phyloP scores from a whole-genome alignment of 164 flowering plant genomes.

The grape (Vitis vinifera) region ASM3070453v1 NC_081818.1:5836501-5837000 shows the following conservation, averaged over 20 bases:
- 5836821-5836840: no score
- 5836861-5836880: slow-evolving; percentile 3
- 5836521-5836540: no score
- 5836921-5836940: not conserved
- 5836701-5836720: no score
- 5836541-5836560: no score
- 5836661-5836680: not conserved
- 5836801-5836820: no score
- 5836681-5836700: not conserved
- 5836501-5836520: no score
- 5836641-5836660: no score
- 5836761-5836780: not conserved
- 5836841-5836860: not conserved
- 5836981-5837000: slow-evolving; percentile 24
- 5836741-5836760: not conserved
- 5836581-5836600: no score
- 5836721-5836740: not conserved
- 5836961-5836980: slow-evolving; percentile 25
- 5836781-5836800: not conserved
- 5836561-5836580: no score
- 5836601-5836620: no score
- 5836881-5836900: slow-evolving; percentile 20
- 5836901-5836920: slow-evolving; percentile 23
- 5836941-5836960: not conserved
- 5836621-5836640: no score